phyloP scores from a whole-genome alignment of 2,329 filamentous ascomycete genomes.

The Paecilomyces sp. region DNA sequence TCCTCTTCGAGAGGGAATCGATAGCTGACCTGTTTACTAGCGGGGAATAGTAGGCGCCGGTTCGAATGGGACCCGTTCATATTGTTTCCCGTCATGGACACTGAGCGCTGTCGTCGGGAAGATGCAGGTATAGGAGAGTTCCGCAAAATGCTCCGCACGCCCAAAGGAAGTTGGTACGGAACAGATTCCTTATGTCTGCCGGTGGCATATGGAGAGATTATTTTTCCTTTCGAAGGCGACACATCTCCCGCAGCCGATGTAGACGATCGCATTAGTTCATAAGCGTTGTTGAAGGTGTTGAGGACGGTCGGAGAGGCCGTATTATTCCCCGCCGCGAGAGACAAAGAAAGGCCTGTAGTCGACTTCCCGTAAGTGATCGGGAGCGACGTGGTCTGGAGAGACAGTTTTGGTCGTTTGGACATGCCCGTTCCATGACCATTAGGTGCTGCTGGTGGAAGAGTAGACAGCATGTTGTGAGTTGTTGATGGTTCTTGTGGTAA shows the following conservation, averaged over 20 bases:
- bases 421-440: constrained; percentile 8
- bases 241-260: constrained; percentile 27
- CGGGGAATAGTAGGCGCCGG: constrained; percentile 43
- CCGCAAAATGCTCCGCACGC: constrained; percentile 40
- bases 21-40: constrained; percentile 53
- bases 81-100: constrained; percentile 22
- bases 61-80: constrained; percentile 20
- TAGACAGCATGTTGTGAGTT: constrained; percentile 3
- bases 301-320: constrained; percentile 51
- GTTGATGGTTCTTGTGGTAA: constrained; percentile 10
- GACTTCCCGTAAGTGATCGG: constrained; percentile 48
- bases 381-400: constrained; percentile 50
- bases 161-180: constrained; percentile 37
- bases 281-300: constrained; percentile 58
- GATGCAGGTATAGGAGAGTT: constrained; percentile 36
- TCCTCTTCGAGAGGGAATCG: constrained; percentile 51
- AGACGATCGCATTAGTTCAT: constrained; percentile 37
- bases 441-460: constrained; percentile 5
- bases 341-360: constrained; percentile 46
- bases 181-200: constrained; percentile 14
- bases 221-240: constrained; percentile 16
- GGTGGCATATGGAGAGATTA: constrained; percentile 18
- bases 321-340: constrained; percentile 42
- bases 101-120: constrained; percentile 27
- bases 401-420: constrained; percentile 49